phyloP scores from a whole-genome alignment of 179 eudicot genomes.

The Spergularia azorica region DNA sequence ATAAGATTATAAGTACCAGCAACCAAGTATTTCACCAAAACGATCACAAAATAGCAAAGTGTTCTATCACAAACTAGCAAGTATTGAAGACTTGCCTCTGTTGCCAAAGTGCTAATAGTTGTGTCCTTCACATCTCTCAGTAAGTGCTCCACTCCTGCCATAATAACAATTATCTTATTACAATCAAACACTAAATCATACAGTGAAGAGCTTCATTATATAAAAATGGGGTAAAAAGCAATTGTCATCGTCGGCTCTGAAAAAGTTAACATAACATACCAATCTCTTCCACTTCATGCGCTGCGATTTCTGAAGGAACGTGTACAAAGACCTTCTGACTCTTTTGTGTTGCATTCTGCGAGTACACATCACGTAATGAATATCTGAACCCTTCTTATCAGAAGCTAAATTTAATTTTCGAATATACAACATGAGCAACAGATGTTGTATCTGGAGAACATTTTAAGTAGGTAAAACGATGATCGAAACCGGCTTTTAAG shows the following conservation, averaged over 20 bases:
- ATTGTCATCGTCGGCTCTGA: not conserved
- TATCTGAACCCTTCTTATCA: not conserved
- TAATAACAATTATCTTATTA: not conserved
- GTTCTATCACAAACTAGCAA: conserved; percentile 4
- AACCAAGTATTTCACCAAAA: too few species aligned
- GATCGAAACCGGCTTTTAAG: not conserved
- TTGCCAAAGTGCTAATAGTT: conserved; percentile 89
- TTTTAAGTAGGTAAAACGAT: not conserved
- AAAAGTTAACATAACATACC: conserved; percentile 41
- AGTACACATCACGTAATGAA: conserved; percentile 14
- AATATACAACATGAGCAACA: not conserved
- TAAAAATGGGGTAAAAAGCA: not conserved
- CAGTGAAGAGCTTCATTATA: not conserved
- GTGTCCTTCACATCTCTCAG: conserved; percentile 97
- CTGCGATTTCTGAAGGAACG: conserved; percentile 92
- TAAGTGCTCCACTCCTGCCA: conserved; percentile 91
- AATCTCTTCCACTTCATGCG: conserved; percentile 97
- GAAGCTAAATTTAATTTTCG: too few species aligned
- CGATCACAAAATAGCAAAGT: too few species aligned
- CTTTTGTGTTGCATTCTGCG: conserved; percentile 95
- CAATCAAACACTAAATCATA: not conserved
- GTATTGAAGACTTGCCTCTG: conserved; percentile 53
- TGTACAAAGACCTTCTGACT: conserved; percentile 96
- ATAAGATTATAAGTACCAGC: too few species aligned
- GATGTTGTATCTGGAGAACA: not conserved